Base-by-base conservation (phyloP, 2,329 filamentous ascomycete species). In the Penicillium sp. region DNA sequence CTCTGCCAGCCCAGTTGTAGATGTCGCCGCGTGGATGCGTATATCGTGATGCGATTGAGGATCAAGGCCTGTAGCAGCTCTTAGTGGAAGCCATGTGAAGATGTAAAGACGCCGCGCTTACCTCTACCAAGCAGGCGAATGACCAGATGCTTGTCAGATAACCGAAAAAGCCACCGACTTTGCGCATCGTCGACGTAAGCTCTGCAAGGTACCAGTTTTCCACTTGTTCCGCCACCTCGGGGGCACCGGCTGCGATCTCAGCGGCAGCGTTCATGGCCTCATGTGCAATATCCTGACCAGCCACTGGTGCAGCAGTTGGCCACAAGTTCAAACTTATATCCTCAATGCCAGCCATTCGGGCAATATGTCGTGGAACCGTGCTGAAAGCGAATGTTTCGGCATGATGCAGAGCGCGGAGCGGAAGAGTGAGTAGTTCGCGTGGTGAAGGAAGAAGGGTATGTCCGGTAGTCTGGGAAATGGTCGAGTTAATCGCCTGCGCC, bases 101-200 rank as follows among this genome's bases (percentile, higher is more conserved):
- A 11, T 42, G 9, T 54, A 19, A 3, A 33, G 23, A 16, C 21
- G 11, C 8, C n/a, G 14, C 26, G 69, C 78, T 74, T 72, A 85
- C 83, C 81, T 93, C 90, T 37, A 88, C 85, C 66, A 98, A 88
- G 67, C 92, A 97, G 52, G 88, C 88, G 57, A 98, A 79, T 0
- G 93, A 93, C 95, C 95, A 98, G 74, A 90, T 90, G 75, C 91
- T 96, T 1, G 91, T 96, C 44, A 92, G 82, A 75, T 98, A 99
- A 67, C 87, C 90, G 75, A 98, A 93, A 57, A 98, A 86, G 60
- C 91, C 92, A 45, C 91, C 90, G 44, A 97, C 81, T 44, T 90
- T 92, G 69, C 88, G 85, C 63, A 84, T 67, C 4, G 79, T 77
- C 57, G 82, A 78, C 50, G 84, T 76, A 54, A 80, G 72, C 57